Evolutionary conservation across 768 basidiomycete genomes (phyloP).

Genomic region (Cyclocybe cylindracea): DNA sequence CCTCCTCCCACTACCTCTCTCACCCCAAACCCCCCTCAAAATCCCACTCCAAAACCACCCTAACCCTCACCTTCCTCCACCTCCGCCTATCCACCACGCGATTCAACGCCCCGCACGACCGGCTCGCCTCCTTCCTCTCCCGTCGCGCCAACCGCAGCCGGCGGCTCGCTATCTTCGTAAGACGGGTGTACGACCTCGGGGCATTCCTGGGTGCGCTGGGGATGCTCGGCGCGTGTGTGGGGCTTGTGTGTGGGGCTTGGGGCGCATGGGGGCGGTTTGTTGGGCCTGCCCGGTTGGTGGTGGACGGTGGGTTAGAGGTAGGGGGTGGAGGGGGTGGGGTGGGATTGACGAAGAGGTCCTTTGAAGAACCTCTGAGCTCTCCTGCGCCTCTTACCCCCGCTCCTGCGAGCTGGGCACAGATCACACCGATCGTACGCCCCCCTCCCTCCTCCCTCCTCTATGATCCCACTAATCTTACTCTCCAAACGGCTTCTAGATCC

Average conservation of each 20-base stretch:
- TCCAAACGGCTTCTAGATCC: constrained; percentile 55
- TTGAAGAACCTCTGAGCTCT: too few species aligned
- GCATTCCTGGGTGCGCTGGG: constrained; percentile 45
- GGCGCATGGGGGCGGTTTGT: constrained; percentile 23
- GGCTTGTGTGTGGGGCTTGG: constrained; percentile 39
- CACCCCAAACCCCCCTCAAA: constrained; percentile 14
- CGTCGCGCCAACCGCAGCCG: constrained; percentile 19
- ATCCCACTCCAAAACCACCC: constrained; percentile 9
- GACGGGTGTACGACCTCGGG: constrained; percentile 52
- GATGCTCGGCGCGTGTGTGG: constrained; percentile 40
- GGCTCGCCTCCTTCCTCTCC: constrained; percentile 35
- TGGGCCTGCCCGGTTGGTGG: background rate
- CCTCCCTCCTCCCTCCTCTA: too few species aligned
- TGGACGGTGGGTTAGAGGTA: background rate
- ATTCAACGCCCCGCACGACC: constrained; percentile 52
- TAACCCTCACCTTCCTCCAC: constrained; percentile 27
- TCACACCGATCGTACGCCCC: constrained; percentile 36
- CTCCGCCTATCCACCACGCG: constrained; percentile 48
- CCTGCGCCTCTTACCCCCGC: too few species aligned
- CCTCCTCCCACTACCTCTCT: background rate
- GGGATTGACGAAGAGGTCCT: background rate
- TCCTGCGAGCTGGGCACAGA: constrained; percentile 3
- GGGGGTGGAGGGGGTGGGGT: too few species aligned
- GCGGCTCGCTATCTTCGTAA: constrained; percentile 26
- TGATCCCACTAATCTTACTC: background rate